Evolutionary conservation across 2,329 filamentous ascomycete genomes (phyloP).

Genomic region (Zasmidium cellare): DNA sequence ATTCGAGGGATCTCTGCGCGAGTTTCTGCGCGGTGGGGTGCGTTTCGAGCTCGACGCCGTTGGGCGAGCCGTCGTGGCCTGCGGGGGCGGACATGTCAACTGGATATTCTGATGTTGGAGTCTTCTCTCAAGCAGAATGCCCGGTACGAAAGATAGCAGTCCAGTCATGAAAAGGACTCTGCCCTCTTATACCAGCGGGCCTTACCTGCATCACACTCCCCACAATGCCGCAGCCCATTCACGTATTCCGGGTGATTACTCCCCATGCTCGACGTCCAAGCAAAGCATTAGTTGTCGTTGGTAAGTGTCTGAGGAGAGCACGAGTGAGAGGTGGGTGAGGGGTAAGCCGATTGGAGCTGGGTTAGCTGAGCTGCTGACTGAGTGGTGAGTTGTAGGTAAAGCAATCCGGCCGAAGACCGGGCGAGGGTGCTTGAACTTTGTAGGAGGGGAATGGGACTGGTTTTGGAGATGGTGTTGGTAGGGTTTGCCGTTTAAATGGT

Average conservation of each 20-base stretch:
- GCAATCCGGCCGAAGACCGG: background rate
- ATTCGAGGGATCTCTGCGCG: constrained; percentile 21
- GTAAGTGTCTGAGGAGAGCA: too few relatives aligned
- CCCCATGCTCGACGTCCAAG: background rate
- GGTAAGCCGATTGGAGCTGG: background rate
- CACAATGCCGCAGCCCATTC: constrained; percentile 13
- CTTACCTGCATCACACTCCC: constrained; percentile 14
- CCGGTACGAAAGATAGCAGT: too few relatives aligned
- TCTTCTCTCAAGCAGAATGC: too few relatives aligned
- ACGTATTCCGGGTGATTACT: constrained; percentile 12
- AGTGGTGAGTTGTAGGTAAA: too few relatives aligned
- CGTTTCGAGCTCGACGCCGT: constrained; percentile 24
- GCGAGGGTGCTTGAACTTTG: background rate
- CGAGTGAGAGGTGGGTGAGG: background rate
- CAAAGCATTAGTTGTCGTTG: background rate
- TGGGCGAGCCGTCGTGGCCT: constrained; percentile 25
- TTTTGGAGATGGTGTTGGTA: too few relatives aligned
- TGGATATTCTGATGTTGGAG: background rate
- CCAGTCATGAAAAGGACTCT: background rate
- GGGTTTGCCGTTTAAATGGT: background rate
- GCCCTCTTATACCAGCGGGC: background rate
- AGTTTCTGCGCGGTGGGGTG: constrained; percentile 26
- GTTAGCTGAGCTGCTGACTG: background rate
- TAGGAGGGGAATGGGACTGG: background rate
- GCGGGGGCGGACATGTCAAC: constrained; percentile 5